Evolutionary conservation across 495 filamentous ascomycete genomes (phyloP), one percentile per base, ranked within the genome.

Genomic region (Podospora australis): DNA sequence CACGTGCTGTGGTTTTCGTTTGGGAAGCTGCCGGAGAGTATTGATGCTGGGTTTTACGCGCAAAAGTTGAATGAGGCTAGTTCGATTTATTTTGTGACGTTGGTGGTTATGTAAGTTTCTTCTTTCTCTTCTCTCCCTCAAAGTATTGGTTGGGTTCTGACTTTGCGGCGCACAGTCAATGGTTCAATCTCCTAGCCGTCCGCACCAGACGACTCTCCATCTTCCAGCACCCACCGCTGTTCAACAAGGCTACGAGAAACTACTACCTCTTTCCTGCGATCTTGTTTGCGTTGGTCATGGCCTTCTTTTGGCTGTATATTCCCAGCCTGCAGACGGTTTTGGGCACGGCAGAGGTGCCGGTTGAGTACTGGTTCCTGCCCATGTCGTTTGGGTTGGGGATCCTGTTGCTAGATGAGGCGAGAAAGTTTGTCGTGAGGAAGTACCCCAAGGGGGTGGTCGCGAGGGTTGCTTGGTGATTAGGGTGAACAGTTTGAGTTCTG

Each of bases 11-110:
- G 77, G 76, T 80, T 87, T 54, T 64, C 68, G 9, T 87, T 80
- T 55, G 81, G 79, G 11, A 58, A 57, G 14, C 53, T 72, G 4
- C 73, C 74, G 0, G 58, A 65, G 17, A 55, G 56, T 11, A 61
- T 81, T 16, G 68, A 74, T 36, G 39, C 64, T 0, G 75, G 77
- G 23, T 75, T 64, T 42, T 74, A 69, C 42, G 69, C 62, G 4
- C 57, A 63, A 17, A 63, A 70, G 19, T 56, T 80, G 13, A 82
- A 80, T 48, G 70, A 74, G 36, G 82, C 79, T 17, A 80, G 76
- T 22, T 79, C 74, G 20, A 78, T 87, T 28, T 88, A 88, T 54
- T 88, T 88, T 52, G 75, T 87, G 24, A 85, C 75, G n/a, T 66
- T 88, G 7, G 81, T 88, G 6, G 75, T 84, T 4, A 83, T 83